phyloP scores from a whole-genome alignment of 495 filamentous ascomycete species.

The Tuber umbilicatum region DNA sequence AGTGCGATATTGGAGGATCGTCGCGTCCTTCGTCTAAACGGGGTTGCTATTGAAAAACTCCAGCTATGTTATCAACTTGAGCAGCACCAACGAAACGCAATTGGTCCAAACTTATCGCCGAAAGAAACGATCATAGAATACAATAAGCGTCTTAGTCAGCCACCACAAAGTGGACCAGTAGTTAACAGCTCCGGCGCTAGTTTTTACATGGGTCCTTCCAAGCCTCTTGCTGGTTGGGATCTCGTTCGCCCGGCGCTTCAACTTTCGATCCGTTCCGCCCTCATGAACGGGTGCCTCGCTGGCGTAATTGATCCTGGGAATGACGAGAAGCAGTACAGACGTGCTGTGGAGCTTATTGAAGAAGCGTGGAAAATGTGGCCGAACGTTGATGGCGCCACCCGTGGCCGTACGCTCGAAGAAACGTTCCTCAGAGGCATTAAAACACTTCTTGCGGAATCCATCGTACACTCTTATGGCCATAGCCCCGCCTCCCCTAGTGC shows the following conservation, averaged over 20 bases:
- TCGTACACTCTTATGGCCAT: conserved; percentile 26
- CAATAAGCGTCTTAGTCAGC: conserved; percentile 23
- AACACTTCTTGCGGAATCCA: conserved; percentile 36
- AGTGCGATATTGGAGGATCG: conserved; percentile 35
- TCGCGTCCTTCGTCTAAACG: conserved; percentile 30
- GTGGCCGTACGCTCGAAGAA: conserved; percentile 35
- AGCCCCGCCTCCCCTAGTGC: conserved; percentile 22
- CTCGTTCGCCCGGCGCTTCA: conserved; percentile 36
- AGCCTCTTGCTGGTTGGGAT: conserved; percentile 28
- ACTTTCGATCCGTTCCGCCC: conserved; percentile 29
- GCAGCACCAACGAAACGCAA: conserved; percentile 37
- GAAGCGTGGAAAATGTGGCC: conserved; percentile 36
- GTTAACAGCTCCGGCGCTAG: too few relatives aligned
- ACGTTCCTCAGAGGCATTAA: conserved; percentile 39
- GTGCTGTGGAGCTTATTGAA: conserved; percentile 36
- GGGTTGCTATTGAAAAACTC: conserved; percentile 22
- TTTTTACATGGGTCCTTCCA: not conserved
- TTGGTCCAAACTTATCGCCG: conserved; percentile 30
- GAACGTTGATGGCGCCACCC: conserved; percentile 33
- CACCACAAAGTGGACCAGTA: conserved; percentile 11
- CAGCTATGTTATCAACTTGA: conserved; percentile 35
- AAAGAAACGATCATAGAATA: conserved; percentile 34
- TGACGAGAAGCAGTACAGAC: conserved; percentile 30
- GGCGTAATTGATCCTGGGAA: conserved; percentile 15
- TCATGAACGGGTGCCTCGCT: conserved; percentile 36